phyloP scores from a whole-genome alignment of 2,329 filamentous ascomycete genomes.

The Ascochyta viciae-villosae region DNA sequence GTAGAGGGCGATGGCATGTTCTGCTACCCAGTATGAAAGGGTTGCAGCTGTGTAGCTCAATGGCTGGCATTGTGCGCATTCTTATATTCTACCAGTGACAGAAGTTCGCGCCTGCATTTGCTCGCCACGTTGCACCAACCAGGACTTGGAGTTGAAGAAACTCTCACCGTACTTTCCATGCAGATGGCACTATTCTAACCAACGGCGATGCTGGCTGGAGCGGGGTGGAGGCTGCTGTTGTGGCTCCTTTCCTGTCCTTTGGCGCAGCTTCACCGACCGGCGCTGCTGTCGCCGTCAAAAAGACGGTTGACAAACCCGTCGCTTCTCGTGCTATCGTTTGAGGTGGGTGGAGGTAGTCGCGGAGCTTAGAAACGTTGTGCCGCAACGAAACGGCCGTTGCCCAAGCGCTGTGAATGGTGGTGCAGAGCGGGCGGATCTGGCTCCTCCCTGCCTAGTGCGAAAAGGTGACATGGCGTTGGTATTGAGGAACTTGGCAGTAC shows the following conservation, averaged over 20 bases:
- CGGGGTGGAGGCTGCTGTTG: not conserved
- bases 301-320: conserved; percentile 7
- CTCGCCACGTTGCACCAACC: conserved; percentile 21
- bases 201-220: conserved; percentile 5
- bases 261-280: not conserved
- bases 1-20: conserved; percentile 10
- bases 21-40: conserved; percentile 13
- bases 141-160: conserved; percentile 2
- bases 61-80: conserved; percentile 19
- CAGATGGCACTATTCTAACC: not conserved
- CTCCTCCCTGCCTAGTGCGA: conserved; percentile 8
- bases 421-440: conserved; percentile 2
- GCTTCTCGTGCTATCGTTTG: conserved; percentile 17
- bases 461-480: conserved; percentile 3
- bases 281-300: not conserved
- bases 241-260: conserved; percentile 1
- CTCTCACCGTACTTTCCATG: conserved; percentile 11
- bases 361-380: conserved; percentile 13
- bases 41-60: conserved; percentile 20
- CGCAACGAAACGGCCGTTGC: conserved; percentile 9
- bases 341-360: conserved; percentile 11
- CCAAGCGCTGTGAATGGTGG: conserved; percentile 17
- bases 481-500: conserved; percentile 3
- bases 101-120: conserved; percentile 18
- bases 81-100: conserved; percentile 21